Conservation (phyloP, 192 early-diverging fungal species). For the Glomus cerebriforme region DNA sequence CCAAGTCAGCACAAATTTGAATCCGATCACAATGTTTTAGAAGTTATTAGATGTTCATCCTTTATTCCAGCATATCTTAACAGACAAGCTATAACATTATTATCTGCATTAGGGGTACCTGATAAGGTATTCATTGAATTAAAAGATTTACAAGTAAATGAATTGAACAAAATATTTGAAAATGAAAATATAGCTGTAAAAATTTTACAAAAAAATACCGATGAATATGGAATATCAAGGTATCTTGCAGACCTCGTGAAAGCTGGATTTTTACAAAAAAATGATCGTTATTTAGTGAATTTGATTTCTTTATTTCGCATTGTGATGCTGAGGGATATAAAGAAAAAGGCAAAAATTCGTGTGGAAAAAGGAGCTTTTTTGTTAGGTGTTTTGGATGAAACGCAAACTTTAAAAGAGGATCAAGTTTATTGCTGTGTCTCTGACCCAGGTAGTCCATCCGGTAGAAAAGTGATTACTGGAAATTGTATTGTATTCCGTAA, state of each 20-base stretch:
- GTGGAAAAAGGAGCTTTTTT: conserved; percentile 55
- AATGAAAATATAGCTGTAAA: conserved; percentile 41
- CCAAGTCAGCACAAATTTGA: conserved; percentile 65
- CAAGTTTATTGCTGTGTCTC: conserved; percentile 57
- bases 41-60: conserved; percentile 58
- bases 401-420: conserved; percentile 38
- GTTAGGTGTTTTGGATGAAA: conserved; percentile 62
- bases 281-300: conserved; percentile 50
- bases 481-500: conserved; percentile 52
- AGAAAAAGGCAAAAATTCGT: conserved; percentile 57
- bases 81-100: conserved; percentile 66
- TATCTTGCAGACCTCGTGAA: conserved; percentile 46
- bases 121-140: conserved; percentile 57
- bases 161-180: conserved; percentile 41
- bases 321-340: conserved; percentile 48
- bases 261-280: conserved; percentile 47
- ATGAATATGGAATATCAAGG: conserved; percentile 46
- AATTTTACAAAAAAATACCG: conserved; percentile 43
- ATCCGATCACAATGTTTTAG: conserved; percentile 49
- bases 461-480: conserved; percentile 40
- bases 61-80: conserved; percentile 61
- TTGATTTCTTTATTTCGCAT: conserved; percentile 48
- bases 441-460: conserved; percentile 23
- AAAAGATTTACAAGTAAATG: conserved; percentile 44
- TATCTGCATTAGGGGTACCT: conserved; percentile 58